phyloP scores from a whole-genome alignment of 371 early-diverging fungal species.

The Furculomyces boomerangus region DNA sequence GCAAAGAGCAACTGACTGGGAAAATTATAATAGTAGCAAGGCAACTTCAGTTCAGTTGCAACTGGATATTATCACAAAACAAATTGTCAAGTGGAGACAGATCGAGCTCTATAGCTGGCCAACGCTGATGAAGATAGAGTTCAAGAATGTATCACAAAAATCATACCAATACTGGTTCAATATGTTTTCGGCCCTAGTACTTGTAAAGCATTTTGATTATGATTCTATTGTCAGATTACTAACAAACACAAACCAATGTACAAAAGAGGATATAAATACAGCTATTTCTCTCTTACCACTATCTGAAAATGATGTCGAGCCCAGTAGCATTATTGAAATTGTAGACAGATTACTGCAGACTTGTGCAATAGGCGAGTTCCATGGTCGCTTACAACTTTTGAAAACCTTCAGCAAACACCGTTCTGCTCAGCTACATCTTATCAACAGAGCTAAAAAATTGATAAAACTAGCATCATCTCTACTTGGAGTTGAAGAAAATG shows the following conservation, averaged over 20 bases:
- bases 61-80: constrained; percentile 45
- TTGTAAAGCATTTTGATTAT: background rate
- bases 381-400: constrained; percentile 56
- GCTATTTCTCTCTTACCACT: background rate
- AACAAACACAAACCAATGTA: background rate
- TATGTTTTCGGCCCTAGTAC: constrained; percentile 31
- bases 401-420: constrained; percentile 52
- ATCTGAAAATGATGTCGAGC: background rate
- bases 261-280: background rate
- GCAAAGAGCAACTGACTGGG: constrained; percentile 86
- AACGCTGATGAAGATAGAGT: constrained; percentile 62
- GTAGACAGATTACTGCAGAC: constrained; percentile 59
- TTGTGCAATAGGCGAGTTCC: constrained; percentile 67
- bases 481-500: background rate
- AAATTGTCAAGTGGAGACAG: constrained; percentile 84
- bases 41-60: constrained; percentile 56
- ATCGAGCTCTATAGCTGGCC: constrained; percentile 84
- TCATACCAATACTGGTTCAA: constrained; percentile 80
- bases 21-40: constrained; percentile 58
- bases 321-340: constrained; percentile 14
- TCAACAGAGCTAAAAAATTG: background rate
- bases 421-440: background rate
- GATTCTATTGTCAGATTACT: background rate
- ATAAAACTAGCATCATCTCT: too few relatives aligned
- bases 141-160: constrained; percentile 37